Percentiles rank a stretch among this genome's conserved stretches.
phyloP scores from a whole-genome alignment of 139 green algal species.

The Edaphochlamys debaryana region DNA sequence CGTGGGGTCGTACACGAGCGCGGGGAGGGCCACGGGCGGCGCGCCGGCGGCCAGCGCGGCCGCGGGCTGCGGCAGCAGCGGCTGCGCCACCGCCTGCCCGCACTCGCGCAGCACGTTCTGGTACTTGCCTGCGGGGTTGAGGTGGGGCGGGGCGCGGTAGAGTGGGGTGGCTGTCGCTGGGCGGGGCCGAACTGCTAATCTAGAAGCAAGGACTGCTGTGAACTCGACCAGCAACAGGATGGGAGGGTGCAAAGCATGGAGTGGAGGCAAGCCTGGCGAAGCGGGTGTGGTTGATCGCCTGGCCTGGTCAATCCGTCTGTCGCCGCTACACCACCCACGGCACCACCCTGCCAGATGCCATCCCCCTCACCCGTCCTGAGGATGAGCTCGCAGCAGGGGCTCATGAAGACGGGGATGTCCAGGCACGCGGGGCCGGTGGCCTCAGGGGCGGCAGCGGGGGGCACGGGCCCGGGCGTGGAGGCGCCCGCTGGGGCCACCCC shows the following conservation, averaged over 20 bases:
- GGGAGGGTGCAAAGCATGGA: too few relatives aligned
- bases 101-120: constrained; percentile 89
- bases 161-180: too few relatives aligned
- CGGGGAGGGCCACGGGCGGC: constrained; percentile 3
- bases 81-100: constrained; percentile 54
- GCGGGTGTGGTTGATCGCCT: too few relatives aligned
- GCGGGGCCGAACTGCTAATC: too few relatives aligned
- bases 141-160: neutral
- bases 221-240: too few relatives aligned
- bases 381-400: constrained; percentile 51
- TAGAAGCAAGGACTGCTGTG: too few relatives aligned
- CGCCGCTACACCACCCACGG: too few relatives aligned
- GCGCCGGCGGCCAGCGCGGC: neutral
- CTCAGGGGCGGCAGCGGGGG: neutral
- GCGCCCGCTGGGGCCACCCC: too few relatives aligned
- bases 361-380: constrained; percentile 74
- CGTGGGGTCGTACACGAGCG: constrained; percentile 62
- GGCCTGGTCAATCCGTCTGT: too few relatives aligned
- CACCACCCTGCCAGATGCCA: too few relatives aligned
- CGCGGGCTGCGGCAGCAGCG: neutral
- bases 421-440: constrained; percentile 1
- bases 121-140: constrained; percentile 85
- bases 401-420: constrained; percentile 84
- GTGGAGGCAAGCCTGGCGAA: too few relatives aligned
- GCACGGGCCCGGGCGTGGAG: neutral